Percentiles rank a stretch among this genome's conserved stretches.
Conservation (phyloP, 2,329 filamentous ascomycete genomes). For the Sporothrix pseudoabietina region DNA sequence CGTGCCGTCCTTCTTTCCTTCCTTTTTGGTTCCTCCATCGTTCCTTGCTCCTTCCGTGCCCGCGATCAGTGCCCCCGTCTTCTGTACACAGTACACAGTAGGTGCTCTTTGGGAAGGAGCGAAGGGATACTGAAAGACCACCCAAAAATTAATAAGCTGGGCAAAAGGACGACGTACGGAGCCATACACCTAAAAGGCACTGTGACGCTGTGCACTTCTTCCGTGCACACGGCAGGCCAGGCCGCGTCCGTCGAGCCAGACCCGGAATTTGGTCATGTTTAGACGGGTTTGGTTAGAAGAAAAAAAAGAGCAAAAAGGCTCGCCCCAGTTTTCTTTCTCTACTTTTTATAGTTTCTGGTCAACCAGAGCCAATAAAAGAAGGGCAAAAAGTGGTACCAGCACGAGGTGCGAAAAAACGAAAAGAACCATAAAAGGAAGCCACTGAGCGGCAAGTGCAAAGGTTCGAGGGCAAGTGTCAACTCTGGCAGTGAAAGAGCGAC, state of each 20-base stretch:
- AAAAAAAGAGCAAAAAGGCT: background rate
- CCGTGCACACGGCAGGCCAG: conserved; percentile 1
- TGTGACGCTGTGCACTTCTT: conserved; percentile 8
- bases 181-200: background rate
- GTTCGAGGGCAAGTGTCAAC: background rate
- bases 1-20: conserved; percentile 14
- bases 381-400: background rate
- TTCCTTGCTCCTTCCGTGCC: conserved; percentile 2
- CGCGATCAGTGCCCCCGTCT: background rate
- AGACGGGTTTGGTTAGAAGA: background rate
- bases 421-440: conserved; percentile 24
- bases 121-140: background rate
- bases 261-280: conserved; percentile 17
- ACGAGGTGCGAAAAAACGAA: conserved; percentile 6
- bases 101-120: background rate
- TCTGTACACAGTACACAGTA: background rate
- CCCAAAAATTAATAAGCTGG: background rate
- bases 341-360: background rate
- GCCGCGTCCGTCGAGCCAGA: conserved; percentile 14
- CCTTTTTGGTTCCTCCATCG: conserved; percentile 6
- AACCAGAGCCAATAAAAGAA: background rate
- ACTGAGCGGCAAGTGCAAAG: conserved; percentile 2
- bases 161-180: background rate
- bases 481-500: background rate
- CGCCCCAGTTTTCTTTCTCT: background rate